Evolutionary conservation across 495 filamentous ascomycete species (phyloP).

Genomic region (Hypoxylon rickii): DNA sequence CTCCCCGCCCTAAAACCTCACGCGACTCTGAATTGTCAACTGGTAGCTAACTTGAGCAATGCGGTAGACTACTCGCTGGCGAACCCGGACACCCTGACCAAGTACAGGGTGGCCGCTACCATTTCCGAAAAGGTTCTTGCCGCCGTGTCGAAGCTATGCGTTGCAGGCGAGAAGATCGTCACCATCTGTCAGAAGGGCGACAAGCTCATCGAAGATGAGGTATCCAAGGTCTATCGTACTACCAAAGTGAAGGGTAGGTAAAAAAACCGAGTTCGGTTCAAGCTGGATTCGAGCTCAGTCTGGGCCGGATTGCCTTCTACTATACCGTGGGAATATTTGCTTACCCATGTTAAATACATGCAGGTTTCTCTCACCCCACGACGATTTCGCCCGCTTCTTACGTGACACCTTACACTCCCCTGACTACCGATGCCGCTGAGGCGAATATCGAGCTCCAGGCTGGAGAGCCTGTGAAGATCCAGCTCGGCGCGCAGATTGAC

Average conservation of each 20-base stretch:
- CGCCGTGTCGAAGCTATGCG: conserved; percentile 77
- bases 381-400: conserved; percentile 94
- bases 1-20: conserved; percentile 5
- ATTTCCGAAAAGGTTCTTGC: conserved; percentile 96
- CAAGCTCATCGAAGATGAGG: conserved; percentile 89
- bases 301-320: not conserved
- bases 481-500: conserved; percentile 96
- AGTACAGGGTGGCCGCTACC: conserved; percentile 94
- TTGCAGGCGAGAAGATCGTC: conserved; percentile 87
- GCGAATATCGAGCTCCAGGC: conserved; percentile 76
- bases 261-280: too few species aligned
- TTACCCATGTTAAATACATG: conserved; percentile 26
- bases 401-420: conserved; percentile 94
- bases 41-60: conserved; percentile 16
- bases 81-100: conserved; percentile 97
- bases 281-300: too few species aligned
- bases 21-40: conserved; percentile 14
- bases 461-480: conserved; percentile 90
- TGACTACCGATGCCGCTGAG: conserved; percentile 83
- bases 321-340: conserved; percentile 3
- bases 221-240: conserved; percentile 94
- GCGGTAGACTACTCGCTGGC: conserved; percentile 83
- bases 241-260: conserved; percentile 93
- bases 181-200: conserved; percentile 94
- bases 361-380: conserved; percentile 89